Conservation (phyloP, 768 basidiomycete genomes). For the Collybiopsis luxurians region DNA sequence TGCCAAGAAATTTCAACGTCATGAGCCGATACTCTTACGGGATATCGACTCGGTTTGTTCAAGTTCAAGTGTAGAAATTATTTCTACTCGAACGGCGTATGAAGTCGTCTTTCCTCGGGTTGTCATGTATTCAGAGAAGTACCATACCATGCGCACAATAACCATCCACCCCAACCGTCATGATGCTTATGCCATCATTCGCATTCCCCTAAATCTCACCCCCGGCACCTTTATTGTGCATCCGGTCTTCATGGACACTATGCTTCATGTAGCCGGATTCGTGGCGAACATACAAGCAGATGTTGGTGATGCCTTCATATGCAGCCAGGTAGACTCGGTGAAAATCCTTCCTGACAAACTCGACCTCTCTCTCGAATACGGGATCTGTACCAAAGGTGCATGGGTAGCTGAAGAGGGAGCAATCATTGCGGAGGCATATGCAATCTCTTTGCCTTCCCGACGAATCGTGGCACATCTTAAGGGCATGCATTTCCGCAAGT, state of each 20-base stretch:
- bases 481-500: constrained; percentile 57
- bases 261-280: constrained; percentile 71
- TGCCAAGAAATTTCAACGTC: constrained; percentile 31
- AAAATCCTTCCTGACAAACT: constrained; percentile 43
- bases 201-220: constrained; percentile 32
- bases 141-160: constrained; percentile 56
- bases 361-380: constrained; percentile 39
- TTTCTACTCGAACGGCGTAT: constrained; percentile 58
- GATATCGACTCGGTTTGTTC: constrained; percentile 2
- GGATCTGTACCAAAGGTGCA: constrained; percentile 47
- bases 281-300: constrained; percentile 56
- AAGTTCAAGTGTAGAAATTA: constrained; percentile 36
- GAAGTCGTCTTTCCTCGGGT: constrained; percentile 67
- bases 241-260: constrained; percentile 62
- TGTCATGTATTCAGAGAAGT: constrained; percentile 58
- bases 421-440: constrained; percentile 52
- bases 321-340: constrained; percentile 49
- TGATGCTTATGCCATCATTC: constrained; percentile 50
- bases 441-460: constrained; percentile 33
- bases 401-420: constrained; percentile 41
- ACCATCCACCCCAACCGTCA: constrained; percentile 44
- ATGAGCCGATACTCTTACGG: constrained; percentile 10
- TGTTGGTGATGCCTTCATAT: constrained; percentile 58
- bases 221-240: constrained; percentile 38
- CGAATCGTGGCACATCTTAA: constrained; percentile 54